Evolutionary conservation across 441 rosid species (phyloP), one percentile per base, ranked within the genome.

Genomic region (Pelargonium fulgidum): DNA sequence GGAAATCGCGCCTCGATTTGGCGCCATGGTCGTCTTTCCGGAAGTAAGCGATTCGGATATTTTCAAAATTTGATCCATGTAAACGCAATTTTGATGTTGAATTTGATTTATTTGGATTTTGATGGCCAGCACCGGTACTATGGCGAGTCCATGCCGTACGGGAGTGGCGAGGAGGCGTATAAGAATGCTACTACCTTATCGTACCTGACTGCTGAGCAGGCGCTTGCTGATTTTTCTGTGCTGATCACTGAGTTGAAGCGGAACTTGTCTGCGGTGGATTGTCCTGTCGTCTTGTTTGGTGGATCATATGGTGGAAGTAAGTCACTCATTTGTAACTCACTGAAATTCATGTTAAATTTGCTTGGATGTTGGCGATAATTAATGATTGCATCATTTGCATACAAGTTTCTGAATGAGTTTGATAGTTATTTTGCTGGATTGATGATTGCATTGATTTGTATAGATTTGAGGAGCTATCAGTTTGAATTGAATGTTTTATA

Each of bases 231-330:
- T 87, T 92, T 86, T 59, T 88, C 93, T 0, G 84, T 90, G 45
- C 72, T 92, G 68, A 69, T 87, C 17, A 86, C 86, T 19, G 82
- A 92, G 72, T 79, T 90, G 81, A 88, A 92, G 72, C 78, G 84
- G 70, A 92, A 89, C 67, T 77, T 92, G 58, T 87, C 96, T 2
- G 98, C 98, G 0, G 84, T 84, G 79, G 86, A 81, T 11, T 92
- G 83, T 16, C 95, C 96, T 0, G 95, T 87, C 52, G 90, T 92
- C 64, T 77, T 90, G 74, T 89, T 92, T 72, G 98, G 98, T 0
- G 98, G 96, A 73, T 92, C 98, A 14, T 88, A 92, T 69, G 96
- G 98, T 72, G 98, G 98, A 86, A 92, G 96, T 92, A 86, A 76
- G 91, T 50, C 17, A 50, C 56, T 12, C 17, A 1, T 24, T 24